These are phyloP conservation scores for Cercospora canescens DNA, from an alignment of 2,329 filamentous ascomycete genomes.

Conservation along the genomic window DNA sequence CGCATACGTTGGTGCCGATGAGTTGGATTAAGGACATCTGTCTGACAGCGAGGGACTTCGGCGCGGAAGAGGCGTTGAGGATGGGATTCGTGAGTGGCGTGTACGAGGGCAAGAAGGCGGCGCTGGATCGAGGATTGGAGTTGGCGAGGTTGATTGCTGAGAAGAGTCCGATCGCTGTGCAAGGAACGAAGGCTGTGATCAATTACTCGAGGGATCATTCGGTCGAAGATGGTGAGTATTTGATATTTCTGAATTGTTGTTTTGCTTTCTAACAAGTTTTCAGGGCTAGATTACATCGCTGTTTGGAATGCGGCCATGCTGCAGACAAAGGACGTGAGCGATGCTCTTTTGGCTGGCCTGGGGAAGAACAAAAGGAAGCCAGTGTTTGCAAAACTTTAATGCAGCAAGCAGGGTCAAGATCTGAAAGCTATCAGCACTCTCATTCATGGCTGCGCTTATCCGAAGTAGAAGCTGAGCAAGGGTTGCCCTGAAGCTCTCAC, in stretches of 20 bases:
- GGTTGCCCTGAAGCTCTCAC: too few species aligned
- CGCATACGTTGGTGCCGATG: constrained; percentile 68
- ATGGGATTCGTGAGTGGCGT: constrained; percentile 72
- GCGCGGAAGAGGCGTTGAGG: constrained; percentile 64
- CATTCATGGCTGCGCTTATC: not conserved
- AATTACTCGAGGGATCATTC: constrained; percentile 78
- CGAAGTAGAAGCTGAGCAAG: not conserved
- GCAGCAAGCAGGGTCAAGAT: not conserved
- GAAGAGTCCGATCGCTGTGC: constrained; percentile 88
- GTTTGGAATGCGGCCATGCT: constrained; percentile 31
- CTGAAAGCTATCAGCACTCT: not conserved
- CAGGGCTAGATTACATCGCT: constrained; percentile 25
- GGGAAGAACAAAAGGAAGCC: constrained; percentile 26
- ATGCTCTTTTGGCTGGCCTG: constrained; percentile 22
- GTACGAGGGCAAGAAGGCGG: constrained; percentile 59
- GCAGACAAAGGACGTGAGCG: constrained; percentile 27
- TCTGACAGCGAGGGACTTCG: constrained; percentile 69
- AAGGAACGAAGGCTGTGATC: constrained; percentile 83
- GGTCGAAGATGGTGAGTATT: constrained; percentile 62
- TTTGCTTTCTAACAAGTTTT: constrained; percentile 42
- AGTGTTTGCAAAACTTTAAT: constrained; percentile 26
- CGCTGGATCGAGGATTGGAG: constrained; percentile 60
- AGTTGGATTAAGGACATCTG: constrained; percentile 81
- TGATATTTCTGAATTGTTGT: constrained; percentile 54
- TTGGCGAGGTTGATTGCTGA: constrained; percentile 66